Base-by-base conservation (phyloP, 306 rosid genomes). In the Prunus mongolica region DNA sequence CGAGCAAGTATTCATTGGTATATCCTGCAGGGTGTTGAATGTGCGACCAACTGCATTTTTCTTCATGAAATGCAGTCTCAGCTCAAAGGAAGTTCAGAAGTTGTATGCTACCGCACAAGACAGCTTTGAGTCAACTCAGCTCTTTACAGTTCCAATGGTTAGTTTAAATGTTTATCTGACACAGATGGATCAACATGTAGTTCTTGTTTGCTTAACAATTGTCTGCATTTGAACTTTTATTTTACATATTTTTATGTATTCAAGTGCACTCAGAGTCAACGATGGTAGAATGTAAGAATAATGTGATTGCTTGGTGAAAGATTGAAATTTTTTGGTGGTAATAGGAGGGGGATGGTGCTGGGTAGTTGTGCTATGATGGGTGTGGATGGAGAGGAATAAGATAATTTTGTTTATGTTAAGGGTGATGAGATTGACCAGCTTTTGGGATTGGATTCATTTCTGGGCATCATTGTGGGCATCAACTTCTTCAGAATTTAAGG, bases 111-210 rank as follows among this genome's bases (percentile, higher is more conserved):
- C 69, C 41, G 97, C 99, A 52, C 89, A 90, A 85, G 97, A 95
- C 80, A 93, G 96, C 80, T 95, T 86, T 71, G 97, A 95, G 84
- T 95, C 99, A 67, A 92, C 97, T 69, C 91, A 95, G 79, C 90
- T 95, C 14, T 83, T 84, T 73, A 82, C 96, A 51, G 96, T 87
- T 76, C 67, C 97, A 76, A 56, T 86, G 97, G 99, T 95, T 77
- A 81, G 89, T 69, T 75, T 50, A 51, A 70, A 56, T 15, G 70
- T 78, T 46, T 69, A 51, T 82, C 41, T 38, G 24, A 54, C 44
- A 18, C 3, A 47, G 12, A 49, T 18, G 66, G 62, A 10, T 28
- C 58, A 16, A 25, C 28, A 57, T 71, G 74, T 85, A 70, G 54
- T 78, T 77, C 77, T 12, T 75, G 64, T 67, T 65, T 57, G 54